Evolutionary conservation across 2,329 filamentous ascomycete species (phyloP), one percentile per base, ranked within the genome.

Genomic region (Claviceps spartinae): DNA sequence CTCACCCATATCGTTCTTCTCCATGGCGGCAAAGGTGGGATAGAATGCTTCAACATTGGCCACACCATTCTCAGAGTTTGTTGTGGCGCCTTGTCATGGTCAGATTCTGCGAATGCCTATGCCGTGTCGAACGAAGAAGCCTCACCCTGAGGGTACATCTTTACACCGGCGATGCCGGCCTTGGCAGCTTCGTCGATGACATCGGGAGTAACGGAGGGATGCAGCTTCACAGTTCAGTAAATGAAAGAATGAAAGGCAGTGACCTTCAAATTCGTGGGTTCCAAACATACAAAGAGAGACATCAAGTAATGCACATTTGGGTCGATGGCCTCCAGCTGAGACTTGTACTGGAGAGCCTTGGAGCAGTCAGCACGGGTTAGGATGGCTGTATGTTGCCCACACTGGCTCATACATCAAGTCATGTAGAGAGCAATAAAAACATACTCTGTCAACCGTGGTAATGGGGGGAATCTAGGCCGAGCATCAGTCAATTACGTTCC

Each of bases 21-120:
- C 85, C 90, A 97, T 96, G 57, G 87, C 86, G n/a, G 76, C 78
- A 63, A 97, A 95, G 14, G 91, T 86, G 6, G 81, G 79, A 63
- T 86, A 85, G 69, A 88, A 91, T 36, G 75, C 69, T 54, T 82
- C 79, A 61, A 87, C 80, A 52, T 81, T 78, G 44, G 54, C 54
- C 24, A 90, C 85, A 13, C 86, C 87, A 26, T 78, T 79, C 47
- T 78, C 74, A 22, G 79, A 83, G 67, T 84, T 84, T 47, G 81
- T 85, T 2, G 81, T 85, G 2, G 79, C 77, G 9, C 79, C 78
- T 53, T 24, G 16, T 30, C n/a, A 34, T 41, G 16, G 45, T 51
- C 47, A 51, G 40, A 13, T n/a, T 26, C n/a, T 41, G 4, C 14
- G n/a, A 5, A 16, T 16, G 22, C 22, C 13, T 34, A 2, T 3